A percentile compares a stretch with the other conserved stretches of the same genome.
These are phyloP conservation scores for Ormosia semicastrata DNA, from an alignment of 306 rosid species.

Conservation along the genomic window DNA sequence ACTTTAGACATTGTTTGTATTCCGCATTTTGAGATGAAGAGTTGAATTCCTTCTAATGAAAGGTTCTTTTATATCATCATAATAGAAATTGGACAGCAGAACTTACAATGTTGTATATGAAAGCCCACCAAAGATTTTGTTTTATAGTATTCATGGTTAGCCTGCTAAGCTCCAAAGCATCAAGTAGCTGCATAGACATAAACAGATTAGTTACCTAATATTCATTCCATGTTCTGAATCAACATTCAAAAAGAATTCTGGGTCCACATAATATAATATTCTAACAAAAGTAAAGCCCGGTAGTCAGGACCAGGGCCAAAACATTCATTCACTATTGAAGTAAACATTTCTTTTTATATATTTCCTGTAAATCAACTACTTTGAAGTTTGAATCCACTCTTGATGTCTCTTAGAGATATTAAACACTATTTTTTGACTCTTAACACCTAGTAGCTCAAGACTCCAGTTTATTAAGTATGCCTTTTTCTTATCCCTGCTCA, in stretches of 20 bases:
- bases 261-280: not conserved
- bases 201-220: conserved; percentile 23
- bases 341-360: not conserved
- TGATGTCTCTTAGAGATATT: not conserved
- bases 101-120: conserved; percentile 89
- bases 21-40: not conserved
- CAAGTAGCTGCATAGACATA: conserved; percentile 69
- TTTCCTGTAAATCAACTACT: conserved; percentile 1
- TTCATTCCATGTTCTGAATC: not conserved
- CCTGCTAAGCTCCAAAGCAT: conserved; percentile 95
- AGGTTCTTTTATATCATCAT: not conserved
- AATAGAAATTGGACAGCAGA: conserved; percentile 17
- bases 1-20: not conserved
- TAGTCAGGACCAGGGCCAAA: not conserved
- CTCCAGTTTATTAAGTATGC: not conserved
- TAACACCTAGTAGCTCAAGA: not conserved
- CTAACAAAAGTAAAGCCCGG: not conserved
- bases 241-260: not conserved
- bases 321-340: not conserved
- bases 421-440: not conserved
- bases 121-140: conserved; percentile 99
- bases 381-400: conserved; percentile 5
- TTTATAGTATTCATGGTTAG: conserved; percentile 89
- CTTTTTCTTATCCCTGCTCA: not conserved
- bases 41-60: not conserved